A percentile compares a stretch with the other conserved stretches of the same genome.
Conservation (phyloP, 1,139 yeast species). For the Zygotorulaspora mrakii region DNA sequence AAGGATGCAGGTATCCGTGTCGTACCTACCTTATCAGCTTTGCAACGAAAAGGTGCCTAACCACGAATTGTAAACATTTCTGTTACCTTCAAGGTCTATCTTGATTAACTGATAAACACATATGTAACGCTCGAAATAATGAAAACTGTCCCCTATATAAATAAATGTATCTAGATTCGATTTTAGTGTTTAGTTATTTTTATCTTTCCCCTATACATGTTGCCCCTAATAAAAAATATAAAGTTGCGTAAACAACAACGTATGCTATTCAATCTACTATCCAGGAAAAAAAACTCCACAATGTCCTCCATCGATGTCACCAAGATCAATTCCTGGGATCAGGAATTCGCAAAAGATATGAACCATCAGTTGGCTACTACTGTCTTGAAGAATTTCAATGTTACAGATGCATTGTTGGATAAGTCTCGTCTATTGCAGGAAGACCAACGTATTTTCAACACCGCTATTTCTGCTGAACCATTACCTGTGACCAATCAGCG, state of each 20-base stretch:
- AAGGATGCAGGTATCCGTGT: too few relatives aligned
- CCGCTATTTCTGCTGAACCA: conserved; percentile 60
- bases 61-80: conserved; percentile 1
- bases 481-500: conserved; percentile 71
- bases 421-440: conserved; percentile 28
- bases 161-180: background rate
- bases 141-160: background rate
- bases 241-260: conserved; percentile 2
- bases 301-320: conserved; percentile 28
- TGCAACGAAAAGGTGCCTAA: too few relatives aligned
- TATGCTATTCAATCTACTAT: conserved; percentile 1
- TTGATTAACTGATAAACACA: background rate
- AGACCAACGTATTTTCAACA: conserved; percentile 46
- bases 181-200: background rate
- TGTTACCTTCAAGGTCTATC: conserved; percentile 1
- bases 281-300: conserved; percentile 2
- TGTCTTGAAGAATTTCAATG: conserved; percentile 38
- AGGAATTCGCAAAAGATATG: conserved; percentile 33
- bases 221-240: background rate
- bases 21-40: too few relatives aligned
- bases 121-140: too few relatives aligned
- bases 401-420: conserved; percentile 38
- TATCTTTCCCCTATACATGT: background rate
- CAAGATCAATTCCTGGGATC: conserved; percentile 37
- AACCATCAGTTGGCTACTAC: conserved; percentile 41